Percentiles rank a stretch among this genome's conserved stretches.
Evolutionary conservation across 2,329 filamentous ascomycete species (phyloP).

Genomic region (Colletotrichum spinosum): DNA sequence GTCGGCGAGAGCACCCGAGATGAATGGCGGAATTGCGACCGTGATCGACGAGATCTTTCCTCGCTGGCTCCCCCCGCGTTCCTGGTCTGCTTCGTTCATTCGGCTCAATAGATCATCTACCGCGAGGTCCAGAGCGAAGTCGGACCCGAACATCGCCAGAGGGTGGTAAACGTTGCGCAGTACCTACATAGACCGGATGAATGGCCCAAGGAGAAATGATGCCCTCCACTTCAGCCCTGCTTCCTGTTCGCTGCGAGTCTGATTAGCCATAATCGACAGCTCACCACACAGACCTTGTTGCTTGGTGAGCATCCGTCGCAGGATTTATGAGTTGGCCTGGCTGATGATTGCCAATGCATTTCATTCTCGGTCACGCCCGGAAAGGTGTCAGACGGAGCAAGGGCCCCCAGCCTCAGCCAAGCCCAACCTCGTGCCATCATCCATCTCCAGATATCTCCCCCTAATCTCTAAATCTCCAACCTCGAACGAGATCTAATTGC

Average conservation of each 20-base stretch:
- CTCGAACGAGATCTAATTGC: slow-evolving; percentile 23
- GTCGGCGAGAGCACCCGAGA: slow-evolving; percentile 18
- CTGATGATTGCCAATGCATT: slow-evolving; percentile 15
- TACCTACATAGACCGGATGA: background rate
- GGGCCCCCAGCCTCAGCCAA: slow-evolving; percentile 22
- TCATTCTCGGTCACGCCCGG: slow-evolving; percentile 1
- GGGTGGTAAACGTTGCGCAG: background rate
- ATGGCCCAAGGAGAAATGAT: slow-evolving; percentile 4
- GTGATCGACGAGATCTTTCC: slow-evolving; percentile 7
- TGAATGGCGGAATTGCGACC: slow-evolving; percentile 11
- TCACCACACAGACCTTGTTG: slow-evolving; percentile 11
- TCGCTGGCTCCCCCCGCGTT: background rate
- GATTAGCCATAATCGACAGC: background rate
- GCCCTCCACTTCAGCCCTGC: slow-evolving; percentile 15
- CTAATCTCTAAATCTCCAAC: slow-evolving; percentile 31
- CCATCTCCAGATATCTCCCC: slow-evolving; percentile 10
- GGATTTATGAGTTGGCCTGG: slow-evolving; percentile 18
- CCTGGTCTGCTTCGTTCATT: slow-evolving; percentile 5
- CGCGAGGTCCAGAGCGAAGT: slow-evolving; percentile 23
- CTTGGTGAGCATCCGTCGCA: slow-evolving; percentile 5
- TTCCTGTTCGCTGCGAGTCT: slow-evolving; percentile 9
- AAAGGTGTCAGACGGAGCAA: background rate
- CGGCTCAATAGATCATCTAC: slow-evolving; percentile 6
- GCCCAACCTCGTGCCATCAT: slow-evolving; percentile 19
- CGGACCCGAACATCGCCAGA: slow-evolving; percentile 12